These are phyloP conservation scores for Epichloe bromicola DNA, from an alignment of 2,329 filamentous ascomycete genomes.

Conservation along the genomic window DNA sequence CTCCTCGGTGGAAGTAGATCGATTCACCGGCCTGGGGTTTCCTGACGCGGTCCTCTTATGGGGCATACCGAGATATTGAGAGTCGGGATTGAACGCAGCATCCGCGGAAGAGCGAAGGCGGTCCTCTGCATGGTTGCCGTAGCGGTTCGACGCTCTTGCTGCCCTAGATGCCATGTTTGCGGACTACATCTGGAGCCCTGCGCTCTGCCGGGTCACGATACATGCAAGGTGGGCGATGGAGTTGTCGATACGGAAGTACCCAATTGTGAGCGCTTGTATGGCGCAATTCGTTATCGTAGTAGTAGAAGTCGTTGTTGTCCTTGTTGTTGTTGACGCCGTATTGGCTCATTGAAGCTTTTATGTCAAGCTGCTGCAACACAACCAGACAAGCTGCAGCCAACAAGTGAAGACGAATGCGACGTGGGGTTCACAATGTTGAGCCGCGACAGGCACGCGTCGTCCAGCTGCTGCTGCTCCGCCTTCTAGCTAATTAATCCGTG, in stretches of 20 bases:
- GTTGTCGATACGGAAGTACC: too few relatives aligned
- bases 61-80: constrained; percentile 25
- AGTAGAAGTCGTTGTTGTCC: too few relatives aligned
- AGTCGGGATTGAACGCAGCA: constrained; percentile 16
- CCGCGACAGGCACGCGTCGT: constrained; percentile 1
- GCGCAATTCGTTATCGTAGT: too few relatives aligned
- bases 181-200: constrained; percentile 22
- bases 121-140: constrained; percentile 27
- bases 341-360: background rate
- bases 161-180: constrained; percentile 28
- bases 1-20: constrained; percentile 24
- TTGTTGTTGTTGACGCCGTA: background rate
- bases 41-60: constrained; percentile 48
- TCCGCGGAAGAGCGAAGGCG: constrained; percentile 24
- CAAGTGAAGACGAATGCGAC: background rate
- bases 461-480: background rate
- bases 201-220: background rate
- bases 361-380: too few relatives aligned
- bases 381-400: background rate
- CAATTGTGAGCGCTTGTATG: too few relatives aligned
- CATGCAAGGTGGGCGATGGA: background rate
- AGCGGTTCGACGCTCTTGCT: constrained; percentile 30
- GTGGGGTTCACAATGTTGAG: background rate
- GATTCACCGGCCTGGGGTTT: constrained; percentile 37
- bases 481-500: too few relatives aligned